Conservation (phyloP, 1,284 basidiomycete genomes). For the Porogramme epimiltina region DNA sequence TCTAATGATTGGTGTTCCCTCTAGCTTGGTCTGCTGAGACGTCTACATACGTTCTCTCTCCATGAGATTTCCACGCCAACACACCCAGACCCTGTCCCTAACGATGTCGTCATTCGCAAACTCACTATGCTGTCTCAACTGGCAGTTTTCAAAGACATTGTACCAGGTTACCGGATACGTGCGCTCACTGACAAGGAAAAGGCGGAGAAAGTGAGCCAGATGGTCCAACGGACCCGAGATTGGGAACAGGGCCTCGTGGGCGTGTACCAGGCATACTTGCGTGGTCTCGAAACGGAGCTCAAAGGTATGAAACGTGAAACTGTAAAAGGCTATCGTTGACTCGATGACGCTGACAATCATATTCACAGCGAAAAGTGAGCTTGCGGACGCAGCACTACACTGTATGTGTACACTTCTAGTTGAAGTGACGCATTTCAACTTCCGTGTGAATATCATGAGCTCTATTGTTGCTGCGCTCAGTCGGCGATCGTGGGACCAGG, state of each 20-base stretch:
- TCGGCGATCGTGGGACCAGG: slow-evolving; percentile 86
- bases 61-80: slow-evolving; percentile 67
- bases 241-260: slow-evolving; percentile 95
- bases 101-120: slow-evolving; percentile 85
- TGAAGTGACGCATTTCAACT: slow-evolving; percentile 96
- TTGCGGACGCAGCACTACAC: slow-evolving; percentile 75
- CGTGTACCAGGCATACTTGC: slow-evolving; percentile 89
- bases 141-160: slow-evolving; percentile 94
- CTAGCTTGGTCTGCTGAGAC: slow-evolving; percentile 83
- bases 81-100: slow-evolving; percentile 67
- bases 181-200: slow-evolving; percentile 89
- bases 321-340: neutral
- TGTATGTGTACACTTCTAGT: slow-evolving; percentile 87
- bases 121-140: slow-evolving; percentile 90
- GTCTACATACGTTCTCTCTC: slow-evolving; percentile 85
- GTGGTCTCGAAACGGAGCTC: slow-evolving; percentile 82
- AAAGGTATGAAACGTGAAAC: slow-evolving; percentile 60
- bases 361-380: slow-evolving; percentile 65
- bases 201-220: slow-evolving; percentile 92
- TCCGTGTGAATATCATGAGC: slow-evolving; percentile 90
- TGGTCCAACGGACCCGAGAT: slow-evolving; percentile 88
- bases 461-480: slow-evolving; percentile 86
- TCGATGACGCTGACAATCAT: slow-evolving; percentile 18
- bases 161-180: slow-evolving; percentile 91
- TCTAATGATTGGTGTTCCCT: slow-evolving; percentile 18